A percentile compares a stretch with the other conserved stretches of the same genome.
Evolutionary conservation across 306 rosid genomes (phyloP).

Genomic region (Amphicarpaea edgeworthii): DNA sequence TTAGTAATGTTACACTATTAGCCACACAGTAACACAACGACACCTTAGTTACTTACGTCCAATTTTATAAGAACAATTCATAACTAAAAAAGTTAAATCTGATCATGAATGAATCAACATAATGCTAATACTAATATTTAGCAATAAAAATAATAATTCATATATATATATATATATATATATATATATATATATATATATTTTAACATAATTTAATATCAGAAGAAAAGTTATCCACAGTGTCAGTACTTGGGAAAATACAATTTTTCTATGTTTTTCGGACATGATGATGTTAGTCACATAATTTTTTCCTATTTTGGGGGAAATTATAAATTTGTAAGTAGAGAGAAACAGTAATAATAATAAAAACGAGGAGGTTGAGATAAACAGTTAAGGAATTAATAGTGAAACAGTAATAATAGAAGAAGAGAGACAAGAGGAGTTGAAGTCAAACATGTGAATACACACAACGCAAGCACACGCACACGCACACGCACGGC

Average conservation of each 20-base stretch:
- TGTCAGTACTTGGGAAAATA: background rate
- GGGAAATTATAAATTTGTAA: background rate
- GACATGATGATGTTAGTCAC: background rate
- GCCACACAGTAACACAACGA: background rate
- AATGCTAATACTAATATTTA: background rate
- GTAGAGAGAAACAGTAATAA: background rate
- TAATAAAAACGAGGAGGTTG: background rate
- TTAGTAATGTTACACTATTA: background rate
- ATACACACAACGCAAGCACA: background rate
- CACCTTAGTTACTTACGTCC: background rate
- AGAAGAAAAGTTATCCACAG: background rate
- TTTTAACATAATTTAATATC: background rate
- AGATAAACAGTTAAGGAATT: background rate
- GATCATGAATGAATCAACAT: background rate
- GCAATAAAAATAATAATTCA: too few species aligned
- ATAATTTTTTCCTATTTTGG: background rate
- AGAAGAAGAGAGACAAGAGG: background rate
- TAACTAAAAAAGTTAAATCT: too few species aligned
- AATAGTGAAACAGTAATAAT: conserved; percentile 34
- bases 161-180: background rate
- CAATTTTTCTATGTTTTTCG: background rate
- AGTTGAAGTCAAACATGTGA: conserved; percentile 16
- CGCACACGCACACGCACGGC: background rate
- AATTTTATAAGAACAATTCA: background rate
- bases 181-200: too few species aligned